Evolutionary conservation across 2,329 filamentous ascomycete species (phyloP), one percentile per base, ranked within the genome.

Genomic region (Xylaria sp.): DNA sequence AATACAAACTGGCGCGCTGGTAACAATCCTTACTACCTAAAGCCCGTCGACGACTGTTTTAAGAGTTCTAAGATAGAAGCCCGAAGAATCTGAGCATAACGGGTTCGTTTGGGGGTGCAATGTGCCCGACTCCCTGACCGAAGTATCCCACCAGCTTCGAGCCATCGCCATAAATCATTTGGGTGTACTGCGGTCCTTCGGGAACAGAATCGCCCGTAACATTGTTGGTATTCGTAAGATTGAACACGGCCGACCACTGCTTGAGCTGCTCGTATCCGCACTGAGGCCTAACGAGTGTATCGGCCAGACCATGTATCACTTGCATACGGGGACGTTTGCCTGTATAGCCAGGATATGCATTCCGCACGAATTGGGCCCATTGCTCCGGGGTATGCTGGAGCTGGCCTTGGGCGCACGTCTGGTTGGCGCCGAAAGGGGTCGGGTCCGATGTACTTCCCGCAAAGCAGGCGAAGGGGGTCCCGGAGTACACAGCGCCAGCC

Each of bases 271-370:
- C 75, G 20, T 66, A 66, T 13, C 71, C 68, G 59, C 78, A 79
- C 12, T 73, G 68, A 23, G 74, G 72, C 13, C 66, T 67, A 10
- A 81, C 77, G 8, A 78, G 70, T 0, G 62, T 73, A 63, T 82
- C 80, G n/a, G 72, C 73, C 15, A 74, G 75, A 9, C 80, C 80
- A 52, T 82, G 81, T 67, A 71, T 79, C 8, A 79, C 78, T 64
- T 75, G 72, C 74, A 82, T 74, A 28, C 76, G 73, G 0, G 80
- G 79, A n/a, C 78, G 76, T 2, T 68, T 57, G 23, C 80, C 80
- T 0, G 31, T 75, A 62, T 80, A 82, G 3, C 77, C 77, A 1
- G 80, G 78, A 62, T 79, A 80, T 62, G 77, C 77, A n/a, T 75
- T 75, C 15, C 73, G 75, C 20, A 76, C 80, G 28, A 77, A 71